Evolutionary conservation across 1,139 yeast genomes (phyloP), one percentile per base, ranked within the genome.

Genomic region (Pneumocystis canis): DNA sequence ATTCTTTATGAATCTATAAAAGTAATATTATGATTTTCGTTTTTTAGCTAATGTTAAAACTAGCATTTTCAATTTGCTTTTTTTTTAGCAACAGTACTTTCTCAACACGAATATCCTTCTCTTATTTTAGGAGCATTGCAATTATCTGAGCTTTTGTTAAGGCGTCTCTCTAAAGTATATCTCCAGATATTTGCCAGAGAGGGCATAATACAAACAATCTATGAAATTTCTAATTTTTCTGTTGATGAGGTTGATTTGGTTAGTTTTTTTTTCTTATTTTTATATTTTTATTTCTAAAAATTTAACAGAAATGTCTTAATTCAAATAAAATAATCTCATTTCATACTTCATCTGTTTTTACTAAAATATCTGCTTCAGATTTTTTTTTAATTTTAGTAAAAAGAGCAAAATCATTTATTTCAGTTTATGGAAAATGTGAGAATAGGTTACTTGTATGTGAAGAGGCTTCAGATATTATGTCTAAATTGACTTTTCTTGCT

Each of bases 71-170:
- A 74, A 33, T 68, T 77, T 41, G 71, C 73, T 3, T 69, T 73
- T 4, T 72, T 87, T 28, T 74, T 87, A 58, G 86, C 89, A 2
- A 82, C 95, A 0, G 81, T 87, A n/a, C 78, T 87, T 4, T 82
- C 86, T 20, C 92, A 85, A 64, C 65, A 67, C 2, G 76, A 75
- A 25, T 67, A 68, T 59, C 65, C 70, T 1, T 72, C 77, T 14
- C 71, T 84, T n/a, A 73, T 83, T 0, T 75, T 79, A 28, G 84
- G 84, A 3, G 79, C 85, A 0, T 73, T 87, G 32, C 76, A 82
- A 4, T 73, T 86, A 30, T 77, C 82, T 0, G 74, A 76, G 31
- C 70, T 74, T 2, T 72, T 87, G 62, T 73, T 83, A 0, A 72
- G 72, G 4, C 78, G 78, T 64, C 74, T 80, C 14, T 80, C 84